Evolutionary conservation across 805 yeast species (phyloP), one percentile per base, ranked within the genome.

Genomic region (Wickerhamiella azymoides): DNA sequence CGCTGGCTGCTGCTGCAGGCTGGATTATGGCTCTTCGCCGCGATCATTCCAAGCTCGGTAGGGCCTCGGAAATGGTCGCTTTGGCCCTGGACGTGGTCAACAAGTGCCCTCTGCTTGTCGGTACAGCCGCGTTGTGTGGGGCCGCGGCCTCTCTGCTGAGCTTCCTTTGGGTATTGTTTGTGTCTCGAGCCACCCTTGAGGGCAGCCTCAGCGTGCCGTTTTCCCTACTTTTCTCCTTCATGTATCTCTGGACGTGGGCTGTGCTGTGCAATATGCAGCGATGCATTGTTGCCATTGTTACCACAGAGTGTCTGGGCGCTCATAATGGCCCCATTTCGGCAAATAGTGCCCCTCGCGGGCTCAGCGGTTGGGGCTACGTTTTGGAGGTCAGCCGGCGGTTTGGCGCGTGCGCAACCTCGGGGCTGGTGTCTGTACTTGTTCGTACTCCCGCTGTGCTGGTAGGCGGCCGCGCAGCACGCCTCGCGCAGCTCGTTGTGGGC

Each of bases 241-340:
- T 63, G 61, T 66, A 62, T 48, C 48, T 68, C 36, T 67, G 71
- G 71, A 62, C 70, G 1, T 64, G 68, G 65, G 64, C 66, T 2
- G 60, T 68, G 17, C 48, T 67, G 11, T 53, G 62, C 37, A 65
- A 65, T 9, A 52, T 66, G 39, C 64, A 64, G 46, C 56, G 66
- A n/a, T 58, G 57, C 16, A 51, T 64, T 2, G 51, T 65, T 5
- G 50, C 68, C 2, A 58, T 60, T 6, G 52, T 64, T 3, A 66
- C 67, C 10, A 52, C 61, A 5, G 64, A 62, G 46, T 68, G 70
- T 69, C 32, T 43, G 17, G 30, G 30, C 30, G 9, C 14, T 3
- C 37, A 39, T n/a, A n/a, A n/a, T n/a, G n/a, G n/a, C n/a, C n/a
- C n/a, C n/a, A n/a, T n/a, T n/a, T n/a, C n/a, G n/a, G n/a, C n/a